Base-by-base conservation (phyloP, 805 yeast genomes). In the Wickerhamomyces tratensis region DNA sequence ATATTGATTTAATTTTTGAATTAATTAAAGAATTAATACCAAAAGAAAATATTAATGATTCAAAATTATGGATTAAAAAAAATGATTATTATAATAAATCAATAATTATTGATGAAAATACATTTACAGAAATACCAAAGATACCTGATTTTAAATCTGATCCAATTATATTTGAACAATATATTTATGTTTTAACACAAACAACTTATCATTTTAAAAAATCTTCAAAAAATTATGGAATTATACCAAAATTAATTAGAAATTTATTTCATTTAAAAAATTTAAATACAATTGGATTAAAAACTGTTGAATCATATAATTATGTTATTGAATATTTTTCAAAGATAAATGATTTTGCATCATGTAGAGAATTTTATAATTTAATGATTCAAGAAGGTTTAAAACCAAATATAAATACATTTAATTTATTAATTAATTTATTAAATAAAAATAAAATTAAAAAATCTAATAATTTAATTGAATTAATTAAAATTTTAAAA, bases 201-300 rank as follows among this genome's bases (percentile, higher is more conserved):
- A 56, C 67, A 2, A 56, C 54, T 6, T 67, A 61, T 46, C 58
- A 61, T 25, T 53, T 50, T 39, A 63, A 59, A 39, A 56, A 56
- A 20, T 62, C 72, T 2, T 65, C 72, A 1, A 58, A 50, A 39
- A 50, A 53, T 36, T 59, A 61, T 42, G 71, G 72, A 8, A 51
- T 67, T 6, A 57, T 68, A 3, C 62, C 67, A 1, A 62, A 61
- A 39, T 52, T 71, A 8, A 42, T 71, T 11, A 52, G 62, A 36
- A 64, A 64, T 36, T 43, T 71, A n/a, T 56, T 69, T 50, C 67
- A 66, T 46, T 67, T 67, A 15, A 50, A 61, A 10, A 69, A 69
- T 43, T 31, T 54, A 7, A 56, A 51, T 10, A 62, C 71, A 0
- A 31, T 54, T 4, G 49, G 49, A 2, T 47, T 64, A n/a, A 51